Evolutionary conservation across 306 rosid species (phyloP).

Genomic region (Vachellia pachyceras): DNA sequence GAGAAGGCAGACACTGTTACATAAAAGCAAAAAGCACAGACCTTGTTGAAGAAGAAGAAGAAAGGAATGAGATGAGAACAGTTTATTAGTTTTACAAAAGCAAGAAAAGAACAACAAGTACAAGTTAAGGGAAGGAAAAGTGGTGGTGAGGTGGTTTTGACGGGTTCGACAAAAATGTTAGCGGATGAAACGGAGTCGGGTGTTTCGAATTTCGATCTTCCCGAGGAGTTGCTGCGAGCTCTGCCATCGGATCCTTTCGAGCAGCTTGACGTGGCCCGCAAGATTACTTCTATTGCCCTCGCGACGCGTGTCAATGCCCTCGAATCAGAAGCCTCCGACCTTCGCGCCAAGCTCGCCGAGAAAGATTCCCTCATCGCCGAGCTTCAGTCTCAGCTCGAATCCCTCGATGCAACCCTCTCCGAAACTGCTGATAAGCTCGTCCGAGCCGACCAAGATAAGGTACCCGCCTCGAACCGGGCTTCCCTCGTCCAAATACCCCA

Average conservation of each 20-base stretch:
- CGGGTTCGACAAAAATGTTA: slow-evolving; percentile 38
- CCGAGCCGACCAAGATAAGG: slow-evolving; percentile 65
- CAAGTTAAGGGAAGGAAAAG: background rate
- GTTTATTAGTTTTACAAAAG: background rate
- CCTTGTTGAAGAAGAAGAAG: background rate
- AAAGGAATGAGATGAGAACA: background rate
- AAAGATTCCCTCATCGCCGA: slow-evolving; percentile 60
- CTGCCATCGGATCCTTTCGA: slow-evolving; percentile 92
- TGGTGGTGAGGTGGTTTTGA: background rate
- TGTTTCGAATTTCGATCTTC: slow-evolving; percentile 60
- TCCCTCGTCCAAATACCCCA: background rate
- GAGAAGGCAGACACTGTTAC: background rate
- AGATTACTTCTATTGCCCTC: slow-evolving; percentile 81
- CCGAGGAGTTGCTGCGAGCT: slow-evolving; percentile 63
- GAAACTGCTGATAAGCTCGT: slow-evolving; percentile 64
- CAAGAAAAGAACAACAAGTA: background rate
- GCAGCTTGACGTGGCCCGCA: slow-evolving; percentile 96
- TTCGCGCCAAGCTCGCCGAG: slow-evolving; percentile 60
- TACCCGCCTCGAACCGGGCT: slow-evolving; percentile 32
- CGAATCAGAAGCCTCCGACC: slow-evolving; percentile 57
- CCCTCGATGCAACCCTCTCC: slow-evolving; percentile 61
- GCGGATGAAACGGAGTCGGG: slow-evolving; percentile 55
- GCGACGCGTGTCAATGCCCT: slow-evolving; percentile 76
- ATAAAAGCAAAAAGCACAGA: background rate
- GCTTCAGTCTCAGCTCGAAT: slow-evolving; percentile 66